These are phyloP conservation scores for Hemileccinum rubropunctum DNA, from an alignment of 768 basidiomycete species.

Conservation along the genomic window DNA sequence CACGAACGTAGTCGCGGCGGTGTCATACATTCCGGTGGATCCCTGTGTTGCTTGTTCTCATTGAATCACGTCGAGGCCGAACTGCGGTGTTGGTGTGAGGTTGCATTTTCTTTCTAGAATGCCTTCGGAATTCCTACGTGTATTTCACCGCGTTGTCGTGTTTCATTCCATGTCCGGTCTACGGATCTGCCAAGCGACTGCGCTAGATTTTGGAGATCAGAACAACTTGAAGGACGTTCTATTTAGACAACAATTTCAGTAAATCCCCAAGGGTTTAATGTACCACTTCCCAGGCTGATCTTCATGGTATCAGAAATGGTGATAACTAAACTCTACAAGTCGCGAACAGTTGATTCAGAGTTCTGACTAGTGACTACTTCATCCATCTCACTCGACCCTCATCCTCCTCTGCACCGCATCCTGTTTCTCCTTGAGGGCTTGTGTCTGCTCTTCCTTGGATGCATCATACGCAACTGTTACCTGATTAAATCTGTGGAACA, in stretches of 20 bases:
- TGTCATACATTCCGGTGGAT: constrained; percentile 11
- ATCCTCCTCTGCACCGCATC: constrained; percentile 65
- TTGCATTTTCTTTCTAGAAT: constrained; percentile 16
- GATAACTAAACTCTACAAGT: background rate
- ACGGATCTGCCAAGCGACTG: background rate
- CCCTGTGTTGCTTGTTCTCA: background rate
- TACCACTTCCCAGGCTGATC: background rate
- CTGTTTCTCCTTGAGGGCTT: constrained; percentile 67
- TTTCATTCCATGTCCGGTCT: constrained; percentile 7
- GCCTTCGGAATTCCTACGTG: background rate
- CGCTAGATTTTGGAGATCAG: too few species aligned
- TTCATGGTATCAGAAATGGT: constrained; percentile 5
- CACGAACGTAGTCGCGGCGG: constrained; percentile 10
- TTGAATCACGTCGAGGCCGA: background rate
- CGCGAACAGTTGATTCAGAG: background rate
- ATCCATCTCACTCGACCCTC: constrained; percentile 34
- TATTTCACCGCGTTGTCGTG: constrained; percentile 3
- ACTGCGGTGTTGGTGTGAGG: constrained; percentile 10
- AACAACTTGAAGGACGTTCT: too few species aligned
- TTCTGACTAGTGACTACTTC: background rate
- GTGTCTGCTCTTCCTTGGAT: constrained; percentile 79
- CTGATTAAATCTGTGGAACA: constrained; percentile 73
- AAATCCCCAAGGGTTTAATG: too few species aligned
- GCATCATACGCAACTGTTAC: constrained; percentile 77
- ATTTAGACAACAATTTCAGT: too few species aligned